Base-by-base conservation (phyloP, 495 filamentous ascomycete genomes). In the Ramalina peruviana region DNA sequence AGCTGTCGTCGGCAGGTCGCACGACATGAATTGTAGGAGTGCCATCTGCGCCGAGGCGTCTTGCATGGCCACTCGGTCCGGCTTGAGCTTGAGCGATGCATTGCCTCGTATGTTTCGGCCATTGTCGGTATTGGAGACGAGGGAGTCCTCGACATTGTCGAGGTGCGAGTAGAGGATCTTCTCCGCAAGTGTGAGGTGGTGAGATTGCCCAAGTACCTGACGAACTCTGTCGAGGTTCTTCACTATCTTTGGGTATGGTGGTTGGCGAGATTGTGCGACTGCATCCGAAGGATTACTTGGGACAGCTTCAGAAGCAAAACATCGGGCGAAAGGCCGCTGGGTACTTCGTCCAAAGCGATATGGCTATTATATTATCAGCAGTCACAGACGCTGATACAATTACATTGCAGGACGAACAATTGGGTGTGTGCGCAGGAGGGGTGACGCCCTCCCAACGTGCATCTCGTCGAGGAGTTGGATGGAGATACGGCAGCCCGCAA, bases 21-120 rank as follows among this genome's bases (percentile, higher is more conserved):
- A 97, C 20, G 87, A 86, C 90, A 98, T 98, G 76, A 98, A 98
- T 67, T 98, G 92, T 43, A 98, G 68, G 51, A 98, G 68, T 12
- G 92, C 92, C 92, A 97, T 98, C 67, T 98, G 92, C 15, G 92
- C 92, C 1, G 88, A 94, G 26, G 92, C 92, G 75, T 98, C 92
- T 65, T 98, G 92, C 92, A 97, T 97, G 40, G 93, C 93, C 50
- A 98, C 92, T 46, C 92, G 74, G 63, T 98, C 92, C 3, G 93
- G 92, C 71, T 95, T 95, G 67, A 98, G 81, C 73, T 96, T 95
- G 66, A 98, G 74, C 66, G 90, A 94, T 49, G 89, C 92, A 56
- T 78, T 81, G 51, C 89, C 92, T 41, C 92, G 79, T 52, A 97
- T 81, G 59, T 78, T 68, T 21, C 74, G 72, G 58, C 88, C 88